Percentiles rank a stretch among this genome's conserved stretches.
phyloP scores from a whole-genome alignment of 768 basidiomycete genomes.

The Pulveroboletus sp. region DNA sequence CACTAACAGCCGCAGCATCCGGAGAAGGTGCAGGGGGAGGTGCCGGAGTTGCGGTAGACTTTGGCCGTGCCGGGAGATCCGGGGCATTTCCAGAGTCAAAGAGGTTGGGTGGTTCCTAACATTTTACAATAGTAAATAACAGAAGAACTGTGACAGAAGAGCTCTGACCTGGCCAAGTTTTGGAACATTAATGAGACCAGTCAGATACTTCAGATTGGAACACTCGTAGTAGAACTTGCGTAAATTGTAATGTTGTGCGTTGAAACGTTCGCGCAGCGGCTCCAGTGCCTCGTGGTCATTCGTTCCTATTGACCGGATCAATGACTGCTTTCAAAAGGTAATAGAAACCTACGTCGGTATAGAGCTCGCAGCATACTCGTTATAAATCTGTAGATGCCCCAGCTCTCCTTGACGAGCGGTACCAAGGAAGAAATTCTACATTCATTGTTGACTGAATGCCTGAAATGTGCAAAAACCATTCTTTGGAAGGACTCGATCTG shows the following conservation, averaged over 20 bases:
- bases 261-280: constrained; percentile 84
- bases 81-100: constrained; percentile 79
- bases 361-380: constrained; percentile 98
- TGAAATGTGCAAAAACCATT: constrained; percentile 94
- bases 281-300: constrained; percentile 87
- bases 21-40: constrained; percentile 76
- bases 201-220: constrained; percentile 96
- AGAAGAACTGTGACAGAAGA: neutral
- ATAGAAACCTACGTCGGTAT: constrained; percentile 71
- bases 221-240: constrained; percentile 99
- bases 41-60: constrained; percentile 49
- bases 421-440: constrained; percentile 95
- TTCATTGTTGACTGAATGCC: constrained; percentile 90
- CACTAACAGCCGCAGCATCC: constrained; percentile 69
- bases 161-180: constrained; percentile 80
- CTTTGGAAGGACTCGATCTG: constrained; percentile 99
- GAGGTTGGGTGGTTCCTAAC: constrained; percentile 94
- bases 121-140: constrained; percentile 1
- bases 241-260: constrained; percentile 87
- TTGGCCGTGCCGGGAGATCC: constrained; percentile 82
- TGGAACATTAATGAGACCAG: constrained; percentile 96
- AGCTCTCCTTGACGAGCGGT: constrained; percentile 97
- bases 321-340: neutral
- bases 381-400: constrained; percentile 98
- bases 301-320: constrained; percentile 57